A percentile compares a stretch with the other conserved stretches of the same genome.
These are phyloP conservation scores for Phaeodactylum tricornutum DNA, from an alignment of 108 stramenopile species.

Conservation along the genomic window DNA sequence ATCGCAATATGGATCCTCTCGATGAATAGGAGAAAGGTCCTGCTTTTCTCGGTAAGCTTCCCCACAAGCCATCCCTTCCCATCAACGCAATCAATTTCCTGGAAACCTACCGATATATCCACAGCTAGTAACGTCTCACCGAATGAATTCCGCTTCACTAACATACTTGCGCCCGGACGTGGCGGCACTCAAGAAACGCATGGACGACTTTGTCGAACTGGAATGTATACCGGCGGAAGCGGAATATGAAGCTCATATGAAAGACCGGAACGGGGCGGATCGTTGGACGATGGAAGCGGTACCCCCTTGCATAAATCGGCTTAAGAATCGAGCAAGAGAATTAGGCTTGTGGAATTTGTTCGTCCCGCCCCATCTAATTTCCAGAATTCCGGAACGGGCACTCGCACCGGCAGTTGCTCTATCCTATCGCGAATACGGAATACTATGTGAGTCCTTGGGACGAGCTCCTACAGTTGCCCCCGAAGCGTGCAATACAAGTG, in stretches of 20 bases:
- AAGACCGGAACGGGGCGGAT: conserved; percentile 30
- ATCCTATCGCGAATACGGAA: conserved; percentile 79
- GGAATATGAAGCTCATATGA: conserved; percentile 53
- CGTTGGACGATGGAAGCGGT: conserved; percentile 60
- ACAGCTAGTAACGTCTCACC: too few species aligned
- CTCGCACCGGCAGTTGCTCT: conserved; percentile 27
- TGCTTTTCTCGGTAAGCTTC: too few species aligned
- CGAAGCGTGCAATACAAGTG: conserved; percentile 91
- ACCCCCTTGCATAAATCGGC: conserved; percentile 47
- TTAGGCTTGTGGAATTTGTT: conserved; percentile 89
- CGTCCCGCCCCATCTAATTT: conserved; percentile 46
- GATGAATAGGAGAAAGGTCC: too few species aligned
- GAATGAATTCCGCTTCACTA: too few species aligned
- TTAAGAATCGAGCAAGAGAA: conserved; percentile 53
- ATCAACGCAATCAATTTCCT: too few species aligned
- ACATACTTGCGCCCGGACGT: conserved; percentile 34
- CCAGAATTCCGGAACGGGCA: conserved; percentile 8
- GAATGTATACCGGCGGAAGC: conserved; percentile 77
- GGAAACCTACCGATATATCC: too few species aligned
- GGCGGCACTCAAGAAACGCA: conserved; percentile 31
- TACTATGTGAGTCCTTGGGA: conserved; percentile 87
- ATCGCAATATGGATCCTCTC: too few species aligned
- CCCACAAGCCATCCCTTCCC: too few species aligned
- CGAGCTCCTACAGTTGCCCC: conserved; percentile 62
- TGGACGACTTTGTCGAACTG: conserved; percentile 63